Conservation (phyloP, 768 basidiomycete genomes). For the Boletus pseudopeckii region DNA sequence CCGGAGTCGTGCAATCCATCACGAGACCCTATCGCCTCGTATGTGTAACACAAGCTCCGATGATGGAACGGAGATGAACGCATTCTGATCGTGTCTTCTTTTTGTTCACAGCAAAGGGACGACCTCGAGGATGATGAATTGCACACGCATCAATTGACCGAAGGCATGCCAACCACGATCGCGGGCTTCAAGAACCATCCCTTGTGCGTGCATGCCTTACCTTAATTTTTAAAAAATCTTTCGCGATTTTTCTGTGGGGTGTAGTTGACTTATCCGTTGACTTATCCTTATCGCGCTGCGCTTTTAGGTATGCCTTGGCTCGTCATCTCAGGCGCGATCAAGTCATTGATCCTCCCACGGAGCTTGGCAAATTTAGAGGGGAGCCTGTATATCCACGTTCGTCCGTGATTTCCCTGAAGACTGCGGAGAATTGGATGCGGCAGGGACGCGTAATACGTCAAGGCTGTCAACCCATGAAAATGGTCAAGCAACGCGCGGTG, state of each 20-base stretch:
- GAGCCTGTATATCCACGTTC: conserved; percentile 88
- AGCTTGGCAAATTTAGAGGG: conserved; percentile 89
- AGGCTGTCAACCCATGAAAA: conserved; percentile 84
- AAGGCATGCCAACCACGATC: conserved; percentile 91
- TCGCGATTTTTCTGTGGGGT: conserved; percentile 25
- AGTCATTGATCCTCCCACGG: conserved; percentile 74
- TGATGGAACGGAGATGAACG: conserved; percentile 17
- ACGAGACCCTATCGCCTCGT: conserved; percentile 82
- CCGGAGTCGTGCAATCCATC: conserved; percentile 56
- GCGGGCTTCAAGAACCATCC: conserved; percentile 96
- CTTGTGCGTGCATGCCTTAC: conserved; percentile 42
- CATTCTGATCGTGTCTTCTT: conserved; percentile 6
- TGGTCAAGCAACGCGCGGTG: conserved; percentile 78
- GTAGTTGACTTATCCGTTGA: not conserved
- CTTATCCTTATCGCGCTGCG: not conserved
- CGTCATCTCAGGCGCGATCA: conserved; percentile 89
- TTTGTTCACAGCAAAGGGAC: conserved; percentile 69
- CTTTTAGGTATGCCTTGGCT: conserved; percentile 69
- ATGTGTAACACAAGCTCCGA: conserved; percentile 27
- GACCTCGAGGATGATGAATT: conserved; percentile 92
- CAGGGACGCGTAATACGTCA: conserved; percentile 69
- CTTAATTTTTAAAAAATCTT: not conserved
- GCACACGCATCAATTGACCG: conserved; percentile 67
- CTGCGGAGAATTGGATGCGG: conserved; percentile 94
- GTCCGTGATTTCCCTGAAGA: conserved; percentile 81